Conservation (phyloP, 257 asterid species). For the Pogostemon cablin region DNA sequence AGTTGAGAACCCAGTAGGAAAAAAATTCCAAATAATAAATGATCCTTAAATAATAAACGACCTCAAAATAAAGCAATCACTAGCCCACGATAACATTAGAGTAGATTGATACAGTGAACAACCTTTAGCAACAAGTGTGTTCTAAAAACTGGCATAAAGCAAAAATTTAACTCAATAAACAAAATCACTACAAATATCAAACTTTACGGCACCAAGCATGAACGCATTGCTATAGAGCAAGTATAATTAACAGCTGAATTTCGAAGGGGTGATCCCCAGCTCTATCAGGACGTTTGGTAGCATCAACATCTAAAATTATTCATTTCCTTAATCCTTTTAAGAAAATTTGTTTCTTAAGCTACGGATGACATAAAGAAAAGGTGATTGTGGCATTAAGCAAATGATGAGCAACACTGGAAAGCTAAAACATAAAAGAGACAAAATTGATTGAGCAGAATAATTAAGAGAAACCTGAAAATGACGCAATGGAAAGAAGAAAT, state of each 20-base stretch:
- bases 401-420: conserved; percentile 1
- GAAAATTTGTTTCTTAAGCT: neutral
- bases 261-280: conserved; percentile 56
- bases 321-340: conserved; percentile 41
- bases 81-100: neutral
- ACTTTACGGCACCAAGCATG: neutral
- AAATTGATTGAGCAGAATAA: neutral
- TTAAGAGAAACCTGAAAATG: conserved; percentile 19
- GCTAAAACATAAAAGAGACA: neutral
- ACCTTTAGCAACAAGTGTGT: neutral
- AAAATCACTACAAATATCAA: neutral
- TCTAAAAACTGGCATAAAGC: neutral
- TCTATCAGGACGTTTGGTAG: conserved; percentile 56
- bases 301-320: conserved; percentile 78
- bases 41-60: neutral
- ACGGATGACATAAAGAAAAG: neutral
- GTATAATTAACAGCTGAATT: conserved; percentile 56
- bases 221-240: conserved; percentile 8
- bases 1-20: conserved; percentile 4
- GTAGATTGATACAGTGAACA: neutral
- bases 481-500: neutral
- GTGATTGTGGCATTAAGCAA: neutral
- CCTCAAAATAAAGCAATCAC: neutral
- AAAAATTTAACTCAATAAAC: neutral
- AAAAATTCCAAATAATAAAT: neutral